phyloP scores from a whole-genome alignment of 441 rosid species.

The Croton laevigatus region DNA sequence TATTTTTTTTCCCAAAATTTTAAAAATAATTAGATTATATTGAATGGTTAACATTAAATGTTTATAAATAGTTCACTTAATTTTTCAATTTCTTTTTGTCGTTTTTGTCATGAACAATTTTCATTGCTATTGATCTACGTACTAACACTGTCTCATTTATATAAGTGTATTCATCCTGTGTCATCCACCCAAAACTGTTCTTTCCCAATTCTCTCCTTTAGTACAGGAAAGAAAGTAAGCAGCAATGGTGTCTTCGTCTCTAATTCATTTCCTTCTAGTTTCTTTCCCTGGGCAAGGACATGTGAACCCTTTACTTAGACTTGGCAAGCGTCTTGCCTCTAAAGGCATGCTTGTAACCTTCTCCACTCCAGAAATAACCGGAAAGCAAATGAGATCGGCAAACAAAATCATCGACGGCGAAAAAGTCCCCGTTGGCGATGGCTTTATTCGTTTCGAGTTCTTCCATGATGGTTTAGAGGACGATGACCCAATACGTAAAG shows the following conservation, averaged over 20 bases:
- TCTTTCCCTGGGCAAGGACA: slow-evolving; percentile 81
- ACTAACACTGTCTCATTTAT: no score
- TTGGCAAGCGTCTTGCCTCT: slow-evolving; percentile 70
- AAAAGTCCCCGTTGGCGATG: slow-evolving; percentile 52
- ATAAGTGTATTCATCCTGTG: no score
- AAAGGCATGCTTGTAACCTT: slow-evolving; percentile 71
- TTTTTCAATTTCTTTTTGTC: no score
- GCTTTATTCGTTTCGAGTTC: slow-evolving; percentile 63
- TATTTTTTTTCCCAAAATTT: no score
- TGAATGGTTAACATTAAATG: no score
- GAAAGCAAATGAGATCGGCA: slow-evolving; percentile 46
- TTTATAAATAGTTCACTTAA: no score
- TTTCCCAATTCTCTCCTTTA: no score
- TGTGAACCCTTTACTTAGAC: slow-evolving; percentile 71
- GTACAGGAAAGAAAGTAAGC: no score
- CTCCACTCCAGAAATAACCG: slow-evolving; percentile 43
- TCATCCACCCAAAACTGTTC: no score
- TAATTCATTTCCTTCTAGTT: slow-evolving; percentile 61
- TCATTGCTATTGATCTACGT: no score
- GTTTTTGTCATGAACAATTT: no score
- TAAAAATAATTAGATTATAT: no score
- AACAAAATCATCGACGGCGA: slow-evolving; percentile 39
- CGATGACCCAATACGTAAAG: slow-evolving; percentile 41
- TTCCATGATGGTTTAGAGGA: slow-evolving; percentile 59
- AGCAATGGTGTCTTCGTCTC: slow-evolving; percentile 35